Evolutionary conservation across 1,139 yeast species (phyloP).

Genomic region (Lodderomyces theae): DNA sequence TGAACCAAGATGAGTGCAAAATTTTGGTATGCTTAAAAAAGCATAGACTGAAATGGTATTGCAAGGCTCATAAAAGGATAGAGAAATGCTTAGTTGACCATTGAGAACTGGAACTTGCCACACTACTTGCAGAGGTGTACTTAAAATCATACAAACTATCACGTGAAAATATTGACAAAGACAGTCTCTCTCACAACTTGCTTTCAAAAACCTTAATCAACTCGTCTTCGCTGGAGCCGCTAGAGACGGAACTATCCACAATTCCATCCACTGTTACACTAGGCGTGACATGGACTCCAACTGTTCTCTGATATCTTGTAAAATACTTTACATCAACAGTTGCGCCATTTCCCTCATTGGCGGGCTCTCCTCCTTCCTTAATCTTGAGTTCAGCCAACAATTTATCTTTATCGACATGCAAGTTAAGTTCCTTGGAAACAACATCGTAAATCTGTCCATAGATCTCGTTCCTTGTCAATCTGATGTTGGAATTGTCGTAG

Average conservation of each 20-base stretch:
- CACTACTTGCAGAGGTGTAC: no score
- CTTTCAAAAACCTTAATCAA: slow-evolving; percentile 29
- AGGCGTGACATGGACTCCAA: slow-evolving; percentile 85
- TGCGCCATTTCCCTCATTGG: slow-evolving; percentile 59
- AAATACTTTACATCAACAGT: slow-evolving; percentile 69
- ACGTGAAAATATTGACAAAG: no score
- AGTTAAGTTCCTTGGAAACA: slow-evolving; percentile 35
- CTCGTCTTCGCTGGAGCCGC: slow-evolving; percentile 35
- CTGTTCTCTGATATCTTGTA: slow-evolving; percentile 68
- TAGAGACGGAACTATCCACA: slow-evolving; percentile 35
- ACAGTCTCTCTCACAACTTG: slow-evolving; percentile 6
- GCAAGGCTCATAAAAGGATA: no score
- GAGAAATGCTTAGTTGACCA: no score
- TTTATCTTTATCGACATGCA: slow-evolving; percentile 37
- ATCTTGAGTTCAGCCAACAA: slow-evolving; percentile 35
- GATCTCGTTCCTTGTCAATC: slow-evolving; percentile 55
- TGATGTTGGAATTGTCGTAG: slow-evolving; percentile 60
- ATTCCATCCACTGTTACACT: slow-evolving; percentile 74
- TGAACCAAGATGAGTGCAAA: no score
- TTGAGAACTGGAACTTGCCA: no score
- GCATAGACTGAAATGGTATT: no score
- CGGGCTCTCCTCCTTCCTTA: slow-evolving; percentile 23
- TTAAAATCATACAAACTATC: no score
- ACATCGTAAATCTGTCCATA: slow-evolving; percentile 55
- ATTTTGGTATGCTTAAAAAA: no score